Evolutionary conservation across 371 early-diverging fungal species (phyloP), one percentile per base, ranked within the genome.

Genomic region (Dinochytrium kinnereticum): DNA sequence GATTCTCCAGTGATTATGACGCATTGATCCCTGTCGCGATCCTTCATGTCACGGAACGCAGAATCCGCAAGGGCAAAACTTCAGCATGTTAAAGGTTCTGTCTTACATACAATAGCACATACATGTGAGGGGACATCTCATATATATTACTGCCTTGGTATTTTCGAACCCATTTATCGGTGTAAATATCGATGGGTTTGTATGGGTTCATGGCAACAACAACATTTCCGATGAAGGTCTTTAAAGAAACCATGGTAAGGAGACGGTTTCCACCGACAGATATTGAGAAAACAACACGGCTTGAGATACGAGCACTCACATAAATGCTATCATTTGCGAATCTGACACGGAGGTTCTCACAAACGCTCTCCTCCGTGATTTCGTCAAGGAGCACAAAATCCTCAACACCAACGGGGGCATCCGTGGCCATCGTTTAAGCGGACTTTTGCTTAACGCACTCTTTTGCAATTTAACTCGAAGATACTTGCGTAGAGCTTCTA

Each of bases 1-100:
- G 91, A 87, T 55, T 93, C 89, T 39, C 97, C 97, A 70, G 93
- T 92, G 76, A 40, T 34, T 26, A 59, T 68, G 36, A 50, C 55
- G 55, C 66, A 66, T 37, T 66, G 66, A 26, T 66, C 68, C 5
- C 68, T 19, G 38, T 77, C 64, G 51, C 68, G 68, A 26, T 72
- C 59, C 33, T 51, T 64, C 74, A 68, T 76, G 72, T 55, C 69
- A 1, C 61, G 68, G 51, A 71, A 72, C 7, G 73, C 66, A 19
- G 31, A 17, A 40, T 75, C 65, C 3, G 71, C 53, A 34, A 71
- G 51, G 34, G 59, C 55, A 34, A 30, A 66, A 2, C 66, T 66
- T 21, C 2, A 31, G 30, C 26, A 24, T 17, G 68, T 10, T 15
- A 13, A 13, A 21, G 28, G 34, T 31, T 49, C 26, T 28, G 24